These are phyloP conservation scores for Apiospora arundinis DNA, from an alignment of 2,329 filamentous ascomycete genomes.

Conservation along the genomic window DNA sequence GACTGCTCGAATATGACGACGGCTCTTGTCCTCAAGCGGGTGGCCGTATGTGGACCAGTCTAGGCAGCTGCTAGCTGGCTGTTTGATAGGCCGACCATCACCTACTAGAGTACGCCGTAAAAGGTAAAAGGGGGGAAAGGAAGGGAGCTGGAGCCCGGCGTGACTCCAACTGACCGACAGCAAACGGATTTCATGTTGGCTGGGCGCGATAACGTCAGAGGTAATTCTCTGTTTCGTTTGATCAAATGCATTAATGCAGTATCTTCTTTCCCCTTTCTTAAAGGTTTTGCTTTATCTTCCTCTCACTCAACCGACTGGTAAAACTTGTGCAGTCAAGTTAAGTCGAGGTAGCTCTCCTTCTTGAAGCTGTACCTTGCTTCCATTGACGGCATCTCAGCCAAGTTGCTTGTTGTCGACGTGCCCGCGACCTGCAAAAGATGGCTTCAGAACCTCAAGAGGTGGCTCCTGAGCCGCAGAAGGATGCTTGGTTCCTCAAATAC, in stretches of 20 bases:
- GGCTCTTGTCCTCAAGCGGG: not conserved
- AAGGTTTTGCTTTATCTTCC: not conserved
- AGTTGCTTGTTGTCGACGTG: not conserved
- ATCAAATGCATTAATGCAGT: not conserved
- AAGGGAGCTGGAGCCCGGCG: not conserved
- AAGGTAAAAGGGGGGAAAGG: not conserved
- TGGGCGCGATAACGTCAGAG: no score
- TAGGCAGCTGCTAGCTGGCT: constrained; percentile 11
- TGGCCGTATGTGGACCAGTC: not conserved
- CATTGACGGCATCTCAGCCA: not conserved
- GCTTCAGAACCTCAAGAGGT: not conserved
- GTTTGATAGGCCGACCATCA: not conserved
- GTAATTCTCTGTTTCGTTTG: not conserved
- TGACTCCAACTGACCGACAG: not conserved
- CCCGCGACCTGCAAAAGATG: no score
- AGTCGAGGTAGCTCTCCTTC: not conserved
- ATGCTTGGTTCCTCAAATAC: constrained; percentile 15
- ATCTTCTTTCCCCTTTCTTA: not conserved
- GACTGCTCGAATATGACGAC: not conserved
- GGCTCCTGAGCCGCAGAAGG: not conserved
- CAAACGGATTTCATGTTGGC: no score
- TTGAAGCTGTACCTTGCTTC: not conserved
- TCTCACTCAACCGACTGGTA: not conserved
- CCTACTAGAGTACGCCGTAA: not conserved
- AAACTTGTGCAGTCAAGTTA: not conserved